Evolutionary conservation across 2,329 filamentous ascomycete genomes (phyloP), one percentile per base, ranked within the genome.

Genomic region (Phyllosticta capitalensis): DNA sequence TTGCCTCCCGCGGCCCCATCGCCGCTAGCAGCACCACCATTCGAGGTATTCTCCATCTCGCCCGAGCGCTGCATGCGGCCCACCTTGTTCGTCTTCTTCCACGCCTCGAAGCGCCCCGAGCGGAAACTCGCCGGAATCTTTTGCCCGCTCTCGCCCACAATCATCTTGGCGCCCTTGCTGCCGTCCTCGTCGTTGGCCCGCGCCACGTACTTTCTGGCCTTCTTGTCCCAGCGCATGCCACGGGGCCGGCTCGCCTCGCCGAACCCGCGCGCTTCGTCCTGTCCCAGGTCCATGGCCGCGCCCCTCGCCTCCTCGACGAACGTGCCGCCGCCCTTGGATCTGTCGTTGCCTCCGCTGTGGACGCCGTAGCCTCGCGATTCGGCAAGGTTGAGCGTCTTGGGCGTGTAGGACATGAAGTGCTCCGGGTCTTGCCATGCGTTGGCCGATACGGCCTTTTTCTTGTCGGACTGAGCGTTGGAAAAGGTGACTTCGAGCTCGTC

Each of bases 101-200:
- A 99, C 64, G 82, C 84, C 71, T 97, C 92, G 77, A 95, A 99
- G 52, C 92, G 86, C 38, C 95, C 94, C 72, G 87, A 92, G 70
- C 92, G 87, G 83, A 99, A 97, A 62, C 82, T 88, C 52, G 94
- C 91, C 1, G 94, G 90, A 67, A 99, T 96, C 79, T 96, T 97
- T 78, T 92, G 90, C 58, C 94, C 94, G 68, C 85, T 90, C 76
- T 99, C 94, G 67, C 94, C 92, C 63, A 84, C 82, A 60, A 96
- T 87, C 77, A 96, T 86, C 69, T 86, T 87, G 12, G 71, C 71
- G 38, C 83, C 83, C 67, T 85, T 85, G 28, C 84, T 95, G 48
- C 94, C 94, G 75, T 99, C 95, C 66, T 95, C 89, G 75, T 99
- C 94, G 79, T 99, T 97, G 66, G 85, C 85, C 38, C 89, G 84